These are phyloP conservation scores for Malus hybrid DNA, from an alignment of 331 rosid genomes.

Conservation along the genomic window DNA sequence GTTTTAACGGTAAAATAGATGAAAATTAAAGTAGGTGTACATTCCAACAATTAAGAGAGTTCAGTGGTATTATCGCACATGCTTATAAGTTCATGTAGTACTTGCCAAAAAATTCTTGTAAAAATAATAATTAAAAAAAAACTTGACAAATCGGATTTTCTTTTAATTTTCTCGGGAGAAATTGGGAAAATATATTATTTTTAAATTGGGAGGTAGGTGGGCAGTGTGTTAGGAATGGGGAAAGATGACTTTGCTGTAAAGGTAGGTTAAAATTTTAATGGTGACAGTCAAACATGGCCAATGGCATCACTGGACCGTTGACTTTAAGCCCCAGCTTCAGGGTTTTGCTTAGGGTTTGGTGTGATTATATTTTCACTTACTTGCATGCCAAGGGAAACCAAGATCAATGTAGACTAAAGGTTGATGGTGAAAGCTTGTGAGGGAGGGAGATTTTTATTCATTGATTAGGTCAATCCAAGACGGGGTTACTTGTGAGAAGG, in stretches of 20 bases:
- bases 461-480: background rate
- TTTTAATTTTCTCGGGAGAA: background rate
- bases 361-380: background rate
- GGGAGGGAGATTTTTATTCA: background rate
- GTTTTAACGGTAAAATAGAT: too few species aligned
- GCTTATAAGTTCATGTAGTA: too few species aligned
- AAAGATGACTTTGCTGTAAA: slow-evolving; percentile 1
- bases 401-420: background rate
- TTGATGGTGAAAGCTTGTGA: background rate
- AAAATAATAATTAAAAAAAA: background rate
- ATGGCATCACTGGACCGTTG: background rate
- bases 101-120: too few species aligned
- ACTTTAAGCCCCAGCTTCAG: too few species aligned
- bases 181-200: background rate
- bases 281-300: background rate
- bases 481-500: slow-evolving; percentile 1
- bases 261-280: background rate
- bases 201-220: background rate
- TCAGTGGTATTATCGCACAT: too few species aligned
- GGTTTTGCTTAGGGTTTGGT: background rate
- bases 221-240: background rate
- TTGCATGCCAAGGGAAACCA: slow-evolving; percentile 16
- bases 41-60: too few species aligned
- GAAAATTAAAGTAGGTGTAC: too few species aligned
- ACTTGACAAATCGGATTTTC: background rate